Evolutionary conservation across 345 rosid genomes (phyloP).

Genomic region (Sonneratia caseolaris): DNA sequence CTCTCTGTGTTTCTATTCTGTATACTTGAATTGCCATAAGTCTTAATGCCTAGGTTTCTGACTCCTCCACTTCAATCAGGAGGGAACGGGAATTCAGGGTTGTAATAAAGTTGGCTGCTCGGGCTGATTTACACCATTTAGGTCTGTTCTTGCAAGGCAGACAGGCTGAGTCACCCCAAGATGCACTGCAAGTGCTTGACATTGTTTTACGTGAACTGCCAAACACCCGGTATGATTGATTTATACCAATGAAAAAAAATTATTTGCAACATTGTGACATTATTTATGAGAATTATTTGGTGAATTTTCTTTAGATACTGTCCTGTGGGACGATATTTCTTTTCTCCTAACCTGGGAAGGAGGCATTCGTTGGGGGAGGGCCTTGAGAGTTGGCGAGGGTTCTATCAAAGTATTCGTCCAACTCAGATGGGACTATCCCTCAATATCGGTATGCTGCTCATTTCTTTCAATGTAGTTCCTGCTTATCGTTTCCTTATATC

Average conservation of each 20-base stretch:
- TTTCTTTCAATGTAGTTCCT: not conserved
- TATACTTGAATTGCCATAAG: not conserved
- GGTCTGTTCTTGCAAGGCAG: slow-evolving; percentile 37
- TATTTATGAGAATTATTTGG: not conserved
- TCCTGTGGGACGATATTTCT: slow-evolving; percentile 49
- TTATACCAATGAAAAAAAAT: not conserved
- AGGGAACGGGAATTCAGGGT: slow-evolving; percentile 40
- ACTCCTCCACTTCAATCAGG: slow-evolving; percentile 16
- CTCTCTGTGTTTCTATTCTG: not conserved
- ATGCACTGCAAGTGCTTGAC: slow-evolving; percentile 51
- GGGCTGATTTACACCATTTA: slow-evolving; percentile 44
- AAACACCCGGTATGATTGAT: slow-evolving; percentile 2
- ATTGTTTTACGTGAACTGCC: slow-evolving; percentile 38
- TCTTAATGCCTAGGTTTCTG: not conserved
- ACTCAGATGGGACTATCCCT: slow-evolving; percentile 59
- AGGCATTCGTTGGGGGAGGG: slow-evolving; percentile 46
- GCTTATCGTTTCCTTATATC: not conserved
- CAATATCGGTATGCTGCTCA: slow-evolving; percentile 28
- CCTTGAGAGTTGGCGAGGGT: slow-evolving; percentile 54
- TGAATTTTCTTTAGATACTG: slow-evolving; percentile 23
- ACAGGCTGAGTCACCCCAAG: slow-evolving; percentile 52
- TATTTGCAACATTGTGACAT: not conserved
- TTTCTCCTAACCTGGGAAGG: slow-evolving; percentile 37
- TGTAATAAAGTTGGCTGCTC: slow-evolving; percentile 42
- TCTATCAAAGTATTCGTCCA: slow-evolving; percentile 55